These are phyloP conservation scores for Calophaca sinica DNA, from an alignment of 306 rosid species.

Conservation along the genomic window DNA sequence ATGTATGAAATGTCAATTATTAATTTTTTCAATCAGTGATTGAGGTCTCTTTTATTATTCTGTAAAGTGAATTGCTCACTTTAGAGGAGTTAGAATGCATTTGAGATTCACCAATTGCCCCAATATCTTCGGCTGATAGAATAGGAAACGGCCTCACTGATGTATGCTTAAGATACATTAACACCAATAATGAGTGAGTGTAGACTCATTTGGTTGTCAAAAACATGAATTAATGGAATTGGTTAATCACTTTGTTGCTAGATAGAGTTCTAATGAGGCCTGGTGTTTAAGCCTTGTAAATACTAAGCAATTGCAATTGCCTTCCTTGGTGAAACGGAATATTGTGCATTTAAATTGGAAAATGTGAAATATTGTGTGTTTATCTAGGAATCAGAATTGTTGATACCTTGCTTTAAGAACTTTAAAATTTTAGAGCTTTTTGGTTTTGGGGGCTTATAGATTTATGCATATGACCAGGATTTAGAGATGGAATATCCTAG, in stretches of 20 bases:
- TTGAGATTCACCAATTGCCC: not conserved
- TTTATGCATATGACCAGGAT: not conserved
- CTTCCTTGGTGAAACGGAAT: constrained; percentile 29
- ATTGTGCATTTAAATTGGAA: constrained; percentile 2
- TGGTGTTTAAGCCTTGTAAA: not conserved
- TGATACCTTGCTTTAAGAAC: constrained; percentile 30
- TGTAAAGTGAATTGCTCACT: not conserved
- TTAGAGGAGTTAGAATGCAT: not conserved
- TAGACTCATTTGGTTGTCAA: constrained; percentile 3
- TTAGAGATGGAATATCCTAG: constrained; percentile 29
- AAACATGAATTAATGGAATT: not conserved
- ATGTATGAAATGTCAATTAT: not conserved
- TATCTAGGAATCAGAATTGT: not conserved
- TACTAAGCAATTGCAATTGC: not conserved
- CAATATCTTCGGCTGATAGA: not conserved
- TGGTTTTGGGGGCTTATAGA: constrained; percentile 9
- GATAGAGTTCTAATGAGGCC: not conserved
- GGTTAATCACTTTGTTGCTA: constrained; percentile 3
- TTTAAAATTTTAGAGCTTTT: constrained; percentile 3
- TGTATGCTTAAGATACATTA: constrained; percentile 4
- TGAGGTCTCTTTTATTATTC: not conserved
- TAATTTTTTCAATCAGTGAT: not conserved
- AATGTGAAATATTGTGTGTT: not conserved
- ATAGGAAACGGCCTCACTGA: not conserved
- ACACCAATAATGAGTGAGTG: not conserved